Evolutionary conservation across 441 rosid species (phyloP), one percentile per base, ranked within the genome.

Genomic region (Erodium texanum): DNA sequence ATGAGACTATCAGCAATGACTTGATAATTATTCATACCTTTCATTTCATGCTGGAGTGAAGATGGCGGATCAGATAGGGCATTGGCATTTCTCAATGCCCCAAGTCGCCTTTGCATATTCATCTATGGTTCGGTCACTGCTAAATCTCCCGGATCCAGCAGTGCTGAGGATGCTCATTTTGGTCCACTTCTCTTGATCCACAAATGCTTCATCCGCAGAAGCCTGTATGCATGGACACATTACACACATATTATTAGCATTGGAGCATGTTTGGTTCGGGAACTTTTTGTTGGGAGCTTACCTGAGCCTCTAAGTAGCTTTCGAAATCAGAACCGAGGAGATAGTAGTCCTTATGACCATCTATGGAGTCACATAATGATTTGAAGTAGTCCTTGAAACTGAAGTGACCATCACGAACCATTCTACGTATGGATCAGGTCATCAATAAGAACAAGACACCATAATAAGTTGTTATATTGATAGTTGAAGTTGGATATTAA

Each of bases 251-350:
- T 54, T 3, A 54, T 45, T 45, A 12, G 20, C 20, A 50, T 45
- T 22, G 22, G 70, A 67, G 32, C 23, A 50, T 8, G 15, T 32
- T 68, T 23, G 22, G 63, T 50, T 20, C 15, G 3, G 0, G 23
- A 27, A 29, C 15, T 0, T 10, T 36, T 23, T n/a, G 12, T 45
- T 11, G 0, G 34, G 64, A 27, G 24, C 20, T 24, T 75, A 84
- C 88, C 88, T 84, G 84, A 58, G 84, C 87, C 77, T 80, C 85
- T 32, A 84, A 63, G 65, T 82, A 84, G 82, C 83, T 79, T 66
- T 67, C 74, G 22, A 83, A 83, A 73, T 83, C 85, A 36, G 76
- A 66, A 69, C 83, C 85, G 3, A 84, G 75, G 72, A 83, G 82
- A 72, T 76, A 76, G 62, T 65, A 75, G 74, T 83, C 87, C 8